Base-by-base conservation (phyloP, 163 green algal species). In the Dunaliella salina region DNA sequence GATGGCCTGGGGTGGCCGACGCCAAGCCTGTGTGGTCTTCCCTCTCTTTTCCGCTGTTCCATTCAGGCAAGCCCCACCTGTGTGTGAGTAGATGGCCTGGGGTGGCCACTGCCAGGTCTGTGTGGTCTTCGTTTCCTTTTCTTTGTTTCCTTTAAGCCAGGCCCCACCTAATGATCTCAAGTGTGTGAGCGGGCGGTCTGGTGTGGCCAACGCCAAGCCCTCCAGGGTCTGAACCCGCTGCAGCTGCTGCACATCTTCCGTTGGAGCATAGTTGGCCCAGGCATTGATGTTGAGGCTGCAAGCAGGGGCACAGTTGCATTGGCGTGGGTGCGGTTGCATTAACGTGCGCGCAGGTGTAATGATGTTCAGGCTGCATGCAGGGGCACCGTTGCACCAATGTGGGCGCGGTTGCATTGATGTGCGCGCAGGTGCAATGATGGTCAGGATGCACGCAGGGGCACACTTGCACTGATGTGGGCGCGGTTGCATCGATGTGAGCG, bases 351-450 rank as follows among this genome's bases (percentile, higher is more conserved):
- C n/a, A 22, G 22, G 57, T 69, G 57, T 69, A n/a, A n/a, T n/a
- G n/a, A n/a, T n/a, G n/a, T n/a, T n/a, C n/a, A n/a, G n/a, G n/a
- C n/a, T n/a, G n/a, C n/a, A n/a, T n/a, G n/a, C n/a, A n/a, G n/a
- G n/a, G n/a, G n/a, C n/a, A n/a, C n/a, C n/a, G n/a, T n/a, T n/a
- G n/a, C n/a, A n/a, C n/a, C n/a, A n/a, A n/a, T n/a, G n/a, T n/a
- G n/a, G n/a, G n/a, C n/a, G n/a, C n/a, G n/a, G n/a, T n/a, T n/a
- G n/a, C n/a, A n/a, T n/a, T n/a, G n/a, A n/a, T n/a, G n/a, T n/a
- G n/a, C n/a, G n/a, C n/a, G n/a, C n/a, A n/a, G n/a, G n/a, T n/a
- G 83, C 83, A 33, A 83, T 86, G 83, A 87, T 33, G 84, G 84
- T 87, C 29, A 87, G 84, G 40, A 18, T 82, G 79, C 79, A 82